phyloP scores from a whole-genome alignment of 2,329 filamentous ascomycete genomes.

The Cadophora gregata region DNA sequence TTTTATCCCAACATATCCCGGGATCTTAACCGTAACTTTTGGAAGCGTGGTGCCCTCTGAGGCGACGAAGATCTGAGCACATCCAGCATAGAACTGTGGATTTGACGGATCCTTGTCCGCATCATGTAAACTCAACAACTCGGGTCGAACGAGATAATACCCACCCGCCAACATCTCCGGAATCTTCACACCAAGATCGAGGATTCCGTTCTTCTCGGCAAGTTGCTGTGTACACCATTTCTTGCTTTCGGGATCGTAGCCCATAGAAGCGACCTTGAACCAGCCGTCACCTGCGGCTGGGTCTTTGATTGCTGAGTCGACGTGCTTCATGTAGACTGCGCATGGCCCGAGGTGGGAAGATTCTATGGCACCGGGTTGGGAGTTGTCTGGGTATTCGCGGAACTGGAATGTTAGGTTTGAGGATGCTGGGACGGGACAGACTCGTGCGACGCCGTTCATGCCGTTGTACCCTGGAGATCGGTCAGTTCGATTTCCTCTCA shows the following conservation, averaged over 20 bases:
- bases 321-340: conserved; percentile 75
- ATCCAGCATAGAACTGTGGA: conserved; percentile 77
- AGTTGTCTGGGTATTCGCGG: conserved; percentile 63
- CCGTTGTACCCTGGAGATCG: conserved; percentile 52
- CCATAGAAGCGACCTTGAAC: conserved; percentile 52
- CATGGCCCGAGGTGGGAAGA: conserved; percentile 70
- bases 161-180: conserved; percentile 66
- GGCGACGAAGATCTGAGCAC: conserved; percentile 72
- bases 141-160: conserved; percentile 74
- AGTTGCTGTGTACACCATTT: conserved; percentile 76
- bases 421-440: conserved; percentile 46
- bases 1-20: conserved; percentile 63
- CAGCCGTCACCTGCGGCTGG: conserved; percentile 69
- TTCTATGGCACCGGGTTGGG: conserved; percentile 62
- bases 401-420: conserved; percentile 60
- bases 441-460: conserved; percentile 53
- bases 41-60: conserved; percentile 55
- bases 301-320: conserved; percentile 59
- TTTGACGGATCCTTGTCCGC: conserved; percentile 57
- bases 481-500: not conserved
- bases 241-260: conserved; percentile 57
- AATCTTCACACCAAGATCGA: conserved; percentile 43
- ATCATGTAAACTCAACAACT: conserved; percentile 72
- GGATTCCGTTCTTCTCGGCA: conserved; percentile 63
- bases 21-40: conserved; percentile 64